A percentile compares a stretch with the other conserved stretches of the same genome.
Evolutionary conservation across 108 stramenopile species (phyloP).

Genomic region (Tribonema minus): DNA sequence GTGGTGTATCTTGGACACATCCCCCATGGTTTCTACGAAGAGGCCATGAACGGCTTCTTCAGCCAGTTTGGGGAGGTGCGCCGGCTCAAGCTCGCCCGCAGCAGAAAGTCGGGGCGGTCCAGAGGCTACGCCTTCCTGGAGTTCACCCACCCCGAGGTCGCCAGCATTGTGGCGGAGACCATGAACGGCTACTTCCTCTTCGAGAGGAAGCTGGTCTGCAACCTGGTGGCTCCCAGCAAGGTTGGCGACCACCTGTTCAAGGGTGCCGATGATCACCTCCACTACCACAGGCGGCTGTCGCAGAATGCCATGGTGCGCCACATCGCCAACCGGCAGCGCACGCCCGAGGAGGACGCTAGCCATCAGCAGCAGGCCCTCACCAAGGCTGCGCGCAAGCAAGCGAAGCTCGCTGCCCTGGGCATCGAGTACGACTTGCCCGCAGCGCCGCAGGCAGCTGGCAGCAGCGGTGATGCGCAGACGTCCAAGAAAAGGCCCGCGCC

Average conservation of each 20-base stretch:
- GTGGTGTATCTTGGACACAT: conserved; percentile 95
- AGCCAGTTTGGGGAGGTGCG: conserved; percentile 85
- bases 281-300: conserved; percentile 13
- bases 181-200: conserved; percentile 85
- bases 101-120: conserved; percentile 31
- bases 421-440: conserved; percentile 47
- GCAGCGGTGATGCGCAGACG: too few species aligned
- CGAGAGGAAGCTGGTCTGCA: conserved; percentile 79
- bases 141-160: conserved; percentile 74
- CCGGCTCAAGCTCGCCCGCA: conserved; percentile 73
- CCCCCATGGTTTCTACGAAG: conserved; percentile 86
- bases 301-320: background rate
- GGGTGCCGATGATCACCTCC: conserved; percentile 7
- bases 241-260: conserved; percentile 48
- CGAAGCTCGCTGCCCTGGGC: conserved; percentile 18
- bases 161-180: conserved; percentile 85
- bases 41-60: conserved; percentile 77
- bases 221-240: conserved; percentile 62
- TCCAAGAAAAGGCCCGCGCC: too few species aligned
- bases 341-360: conserved; percentile 1
- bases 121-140: conserved; percentile 90
- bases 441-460: too few species aligned
- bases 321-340: background rate
- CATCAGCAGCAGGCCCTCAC: conserved; percentile 9
- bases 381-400: conserved; percentile 12